Base-by-base conservation (phyloP, 2,329 filamentous ascomycete genomes). In the Fusarium odoratissimum region DNA sequence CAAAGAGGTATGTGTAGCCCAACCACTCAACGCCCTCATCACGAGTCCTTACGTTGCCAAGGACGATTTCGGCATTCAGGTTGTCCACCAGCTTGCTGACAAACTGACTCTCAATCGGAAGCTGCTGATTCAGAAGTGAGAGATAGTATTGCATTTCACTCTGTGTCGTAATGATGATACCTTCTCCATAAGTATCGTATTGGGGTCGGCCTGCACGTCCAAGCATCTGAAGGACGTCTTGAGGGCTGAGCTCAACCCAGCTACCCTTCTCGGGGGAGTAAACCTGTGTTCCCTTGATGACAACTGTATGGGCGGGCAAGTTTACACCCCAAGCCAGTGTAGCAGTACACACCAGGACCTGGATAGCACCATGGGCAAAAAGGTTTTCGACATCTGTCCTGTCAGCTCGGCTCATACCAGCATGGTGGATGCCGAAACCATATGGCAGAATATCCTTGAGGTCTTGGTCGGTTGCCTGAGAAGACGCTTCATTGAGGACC, bases 241-340 rank as follows among this genome's bases (percentile, higher is more conserved):
- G 96, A 17, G 96, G 96, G 79, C 95, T 98, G 60, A 99, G 84
- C 81, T 99, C 97, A 25, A 99, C 95, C 95, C 96, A 99, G 82
- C 93, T 96, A 85, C 96, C 96, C 85, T 98, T 98, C 81, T 99
- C 96, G 1, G 96, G 96, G 0, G 96, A 98, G 84, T 99, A 99
- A 25, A 99, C 92, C 79, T 97, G 95, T 2, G 96, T 99, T 61
- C 96, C 96, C 84, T 99, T 99, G 86, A 99, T 99, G 79, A 99
- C 95, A 78, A 99, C 96, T 2, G 96, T 98, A 79, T 99, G 96
- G 5, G 96, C 96, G 8, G 96, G 96, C 79, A 99, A 85, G 82
- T 99, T 99, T 80, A 99, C 96, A 90, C 96, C 96, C 96, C 96
- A 99, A 30, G 96, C 96, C 59, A 99, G 87, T n/a, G 96, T 99